phyloP scores from a whole-genome alignment of 345 rosid species.

The Lagerstroemia speciosa region DNA sequence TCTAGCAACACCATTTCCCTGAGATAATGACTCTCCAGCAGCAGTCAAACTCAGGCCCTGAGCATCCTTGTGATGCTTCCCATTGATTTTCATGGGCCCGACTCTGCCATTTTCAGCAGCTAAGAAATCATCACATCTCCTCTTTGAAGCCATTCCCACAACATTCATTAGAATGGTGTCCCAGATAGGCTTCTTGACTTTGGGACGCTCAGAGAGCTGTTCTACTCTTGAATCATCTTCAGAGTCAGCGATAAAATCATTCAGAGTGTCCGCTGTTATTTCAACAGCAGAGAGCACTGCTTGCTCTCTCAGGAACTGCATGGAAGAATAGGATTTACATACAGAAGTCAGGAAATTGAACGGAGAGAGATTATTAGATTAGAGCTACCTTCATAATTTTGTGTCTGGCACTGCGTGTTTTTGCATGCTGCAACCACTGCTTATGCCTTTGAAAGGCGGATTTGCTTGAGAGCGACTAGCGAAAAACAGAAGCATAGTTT shows the following conservation, averaged over 20 bases:
- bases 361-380: neutral
- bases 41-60: slow-evolving; percentile 35
- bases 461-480: slow-evolving; percentile 85
- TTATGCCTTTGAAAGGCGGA: slow-evolving; percentile 84
- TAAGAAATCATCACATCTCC: slow-evolving; percentile 21
- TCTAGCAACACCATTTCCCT: slow-evolving; percentile 59
- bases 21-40: slow-evolving; percentile 32
- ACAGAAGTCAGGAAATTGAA: slow-evolving; percentile 2
- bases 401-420: slow-evolving; percentile 91
- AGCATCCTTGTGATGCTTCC: slow-evolving; percentile 63
- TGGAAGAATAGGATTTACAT: slow-evolving; percentile 13
- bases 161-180: slow-evolving; percentile 53
- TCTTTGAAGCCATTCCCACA: slow-evolving; percentile 36
- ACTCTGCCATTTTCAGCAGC: slow-evolving; percentile 32
- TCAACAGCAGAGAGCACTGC: slow-evolving; percentile 73
- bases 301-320: slow-evolving; percentile 89
- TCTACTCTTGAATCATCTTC: slow-evolving; percentile 54
- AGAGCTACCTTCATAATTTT: slow-evolving; percentile 73
- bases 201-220: slow-evolving; percentile 36
- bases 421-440: slow-evolving; percentile 89
- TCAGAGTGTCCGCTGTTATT: slow-evolving; percentile 62
- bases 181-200: slow-evolving; percentile 47
- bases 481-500: slow-evolving; percentile 9
- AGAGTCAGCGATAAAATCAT: slow-evolving; percentile 68
- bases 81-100: slow-evolving; percentile 72